Base-by-base conservation (phyloP, 345 rosid species). In the Populus tremula region DNA sequence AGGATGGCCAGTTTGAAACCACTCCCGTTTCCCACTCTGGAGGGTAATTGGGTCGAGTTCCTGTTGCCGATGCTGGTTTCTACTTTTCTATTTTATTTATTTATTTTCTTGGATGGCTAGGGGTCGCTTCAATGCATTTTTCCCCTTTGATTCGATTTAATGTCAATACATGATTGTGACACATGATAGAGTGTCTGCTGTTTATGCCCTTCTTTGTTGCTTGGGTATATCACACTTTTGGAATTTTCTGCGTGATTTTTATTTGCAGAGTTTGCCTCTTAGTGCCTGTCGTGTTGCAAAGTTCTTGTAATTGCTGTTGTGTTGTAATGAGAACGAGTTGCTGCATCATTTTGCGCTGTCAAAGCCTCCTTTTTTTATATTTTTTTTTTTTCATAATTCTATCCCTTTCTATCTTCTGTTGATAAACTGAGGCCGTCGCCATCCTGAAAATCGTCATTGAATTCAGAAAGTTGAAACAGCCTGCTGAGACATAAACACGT, bases 21-120 rank as follows among this genome's bases (percentile, higher is more conserved):
- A 88, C 89, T 68, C 97, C 99, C 11, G 93, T 96, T 76, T 91
- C 99, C 16, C 99, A 96, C 84, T 96, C 99, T 67, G 99, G 98
- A 67, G 99, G 92, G 69, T 96, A 87, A 89, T 56, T 21, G 9
- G 4, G 27, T 17, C 16, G 3, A 36, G 13, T 33, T 72, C 50
- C 47, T 53, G 31, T 45, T 78, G 62, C 18, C n/a, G 33, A 83
- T 36, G 68, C 77, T 72, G 80, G 76, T 74, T 78, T 45, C 72
- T 25, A 6, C 47, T 71, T 49, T 33, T 29, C 31, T 38, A n/a
- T 49, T 35, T 75, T 79, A 13, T 73, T 77, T 59, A 59, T 59
- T 81, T 65, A n/a, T 71, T 76, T 78, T 69, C 75, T 70, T 75
- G 64, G 80, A 75, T 39, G 31, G 62, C 66, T 54, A 74, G 66